phyloP scores from a whole-genome alignment of 257 asterid genomes.

The Penstemon newberryi region DNA sequence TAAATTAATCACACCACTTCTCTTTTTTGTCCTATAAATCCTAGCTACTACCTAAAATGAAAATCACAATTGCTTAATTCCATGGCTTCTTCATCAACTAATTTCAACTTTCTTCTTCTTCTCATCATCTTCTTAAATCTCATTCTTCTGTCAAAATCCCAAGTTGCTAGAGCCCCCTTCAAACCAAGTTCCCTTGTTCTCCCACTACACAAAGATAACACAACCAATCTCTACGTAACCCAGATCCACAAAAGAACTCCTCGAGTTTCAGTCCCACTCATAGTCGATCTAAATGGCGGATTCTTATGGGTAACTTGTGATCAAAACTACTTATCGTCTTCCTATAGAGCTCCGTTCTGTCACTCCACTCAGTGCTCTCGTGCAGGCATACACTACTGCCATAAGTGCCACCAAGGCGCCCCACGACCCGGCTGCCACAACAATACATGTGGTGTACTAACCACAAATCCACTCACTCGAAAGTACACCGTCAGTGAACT shows the following conservation, averaged over 20 bases:
- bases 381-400: slow-evolving; percentile 43
- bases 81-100: slow-evolving; percentile 8
- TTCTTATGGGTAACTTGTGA: slow-evolving; percentile 46
- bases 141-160: slow-evolving; percentile 11
- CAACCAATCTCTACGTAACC: slow-evolving; percentile 38
- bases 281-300: slow-evolving; percentile 46
- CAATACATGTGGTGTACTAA: slow-evolving; percentile 48
- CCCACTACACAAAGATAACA: slow-evolving; percentile 34
- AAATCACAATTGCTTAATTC: too few species aligned
- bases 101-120: not conserved
- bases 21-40: slow-evolving; percentile 8
- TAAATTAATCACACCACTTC: not conserved
- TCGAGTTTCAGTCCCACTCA: slow-evolving; percentile 30
- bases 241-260: slow-evolving; percentile 46
- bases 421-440: slow-evolving; percentile 54
- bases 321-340: slow-evolving; percentile 38
- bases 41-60: too few species aligned
- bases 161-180: slow-evolving; percentile 22
- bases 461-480: slow-evolving; percentile 43
- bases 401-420: slow-evolving; percentile 27
- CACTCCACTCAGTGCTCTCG: slow-evolving; percentile 48
- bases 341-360: slow-evolving; percentile 50
- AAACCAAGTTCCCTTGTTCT: slow-evolving; percentile 37
- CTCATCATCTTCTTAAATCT: slow-evolving; percentile 9
- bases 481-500: slow-evolving; percentile 36